Evolutionary conservation across 345 rosid species (phyloP), one percentile per base, ranked within the genome.

Genomic region (Lenwebbia sp.): DNA sequence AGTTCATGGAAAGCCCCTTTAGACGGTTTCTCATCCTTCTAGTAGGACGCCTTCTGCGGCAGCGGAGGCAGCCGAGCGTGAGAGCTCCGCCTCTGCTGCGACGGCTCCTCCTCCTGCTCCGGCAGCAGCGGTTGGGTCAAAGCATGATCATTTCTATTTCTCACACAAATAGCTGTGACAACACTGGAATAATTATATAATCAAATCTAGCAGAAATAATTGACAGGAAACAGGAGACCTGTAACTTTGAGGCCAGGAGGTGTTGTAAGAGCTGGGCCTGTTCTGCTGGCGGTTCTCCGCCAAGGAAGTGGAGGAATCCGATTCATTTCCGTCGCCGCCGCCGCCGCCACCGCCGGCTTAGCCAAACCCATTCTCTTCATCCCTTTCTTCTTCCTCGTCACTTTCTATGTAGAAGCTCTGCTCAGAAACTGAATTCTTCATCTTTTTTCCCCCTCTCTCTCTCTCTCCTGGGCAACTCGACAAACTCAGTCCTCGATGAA

Each of bases 201-300:
- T 60, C 15, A 17, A n/a, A 65, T 65, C 76, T 30, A 15, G 76
- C 21, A 12, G 28, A 50, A 28, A 65, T 10, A 52, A 22, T 33
- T n/a, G 47, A 51, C 26, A 22, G 83, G 53, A 28, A 56, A 50
- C 47, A 78, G 28, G 6, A 3, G n/a, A 95, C 99, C 98, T 93
- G 93, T 96, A 97, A 94, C 99, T 96, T 89, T 96, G 98, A 83
- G 99, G 99, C 98, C 99, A 97, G 83, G 94, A 87, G 13, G 95
- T 91, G 85, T 87, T 93, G 92, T 92, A 94, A 85, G 99, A 93
- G 84, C 90, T 86, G 25, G 93, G 88, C 60, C 90, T 94, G 83
- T 87, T 88, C 33, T 92, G 95, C 15, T 86, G 92, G 30, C 49
- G 93, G 87, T 86, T 92, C 55, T 87, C 94, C 30, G 86, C 84